A percentile compares a stretch with the other conserved stretches of the same genome.
These are phyloP conservation scores for Lactifluus volemus DNA, from an alignment of 768 basidiomycete genomes.

Conservation along the genomic window DNA sequence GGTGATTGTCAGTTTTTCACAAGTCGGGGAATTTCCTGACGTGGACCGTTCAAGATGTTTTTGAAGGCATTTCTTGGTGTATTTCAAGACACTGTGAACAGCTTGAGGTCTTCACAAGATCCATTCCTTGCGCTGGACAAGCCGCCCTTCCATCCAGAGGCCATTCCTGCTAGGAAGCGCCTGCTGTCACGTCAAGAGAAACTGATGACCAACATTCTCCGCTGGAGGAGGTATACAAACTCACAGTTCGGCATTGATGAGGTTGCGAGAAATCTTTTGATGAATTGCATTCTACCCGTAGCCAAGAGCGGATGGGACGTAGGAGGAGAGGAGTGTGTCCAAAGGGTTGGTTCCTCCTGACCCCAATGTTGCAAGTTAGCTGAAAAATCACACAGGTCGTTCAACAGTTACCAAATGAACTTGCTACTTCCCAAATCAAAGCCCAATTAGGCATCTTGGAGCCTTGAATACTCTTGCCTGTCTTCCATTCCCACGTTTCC, in stretches of 20 bases:
- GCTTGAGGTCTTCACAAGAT: conserved; percentile 40
- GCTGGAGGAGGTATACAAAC: conserved; percentile 68
- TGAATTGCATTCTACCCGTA: conserved; percentile 50
- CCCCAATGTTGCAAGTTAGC: neutral
- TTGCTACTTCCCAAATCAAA: conserved; percentile 19
- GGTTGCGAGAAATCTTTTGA: conserved; percentile 48
- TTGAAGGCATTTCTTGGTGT: conserved; percentile 42
- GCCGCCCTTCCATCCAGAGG: conserved; percentile 63
- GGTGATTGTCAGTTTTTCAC: conserved; percentile 30
- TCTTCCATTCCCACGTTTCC: neutral
- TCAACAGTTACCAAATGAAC: conserved; percentile 11
- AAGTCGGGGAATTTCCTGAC: neutral
- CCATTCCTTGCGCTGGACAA: conserved; percentile 39
- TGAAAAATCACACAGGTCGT: conserved; percentile 7
- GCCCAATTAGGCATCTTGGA: conserved; percentile 4
- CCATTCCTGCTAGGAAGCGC: conserved; percentile 61
- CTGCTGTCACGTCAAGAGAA: conserved; percentile 62
- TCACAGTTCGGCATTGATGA: conserved; percentile 48
- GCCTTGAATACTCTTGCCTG: neutral
- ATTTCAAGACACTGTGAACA: conserved; percentile 50
- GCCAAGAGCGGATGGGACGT: conserved; percentile 81
- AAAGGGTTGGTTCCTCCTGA: conserved; percentile 39
- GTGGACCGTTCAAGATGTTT: conserved; percentile 37
- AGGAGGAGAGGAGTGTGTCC: conserved; percentile 60
- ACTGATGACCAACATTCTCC: conserved; percentile 60